A percentile compares a stretch with the other conserved stretches of the same genome.
Evolutionary conservation across 352 stramenopile species (phyloP).

Genomic region (Thalassiosira mediterranea): DNA sequence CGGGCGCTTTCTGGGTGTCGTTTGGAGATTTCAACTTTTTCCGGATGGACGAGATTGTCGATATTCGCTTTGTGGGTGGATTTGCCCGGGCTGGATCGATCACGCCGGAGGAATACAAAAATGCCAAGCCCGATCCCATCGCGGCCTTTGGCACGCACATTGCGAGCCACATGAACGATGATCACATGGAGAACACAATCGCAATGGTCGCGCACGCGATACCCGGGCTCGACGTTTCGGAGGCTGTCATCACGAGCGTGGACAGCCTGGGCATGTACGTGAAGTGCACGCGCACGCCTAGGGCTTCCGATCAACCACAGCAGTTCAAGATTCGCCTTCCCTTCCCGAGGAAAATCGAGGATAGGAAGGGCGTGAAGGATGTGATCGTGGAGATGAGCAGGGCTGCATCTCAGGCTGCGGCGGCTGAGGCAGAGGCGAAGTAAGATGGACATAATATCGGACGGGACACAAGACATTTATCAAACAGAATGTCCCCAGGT

Average conservation of each 20-base stretch:
- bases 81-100: conserved; percentile 82
- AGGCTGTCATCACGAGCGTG: conserved; percentile 79
- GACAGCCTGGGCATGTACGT: conserved; percentile 85
- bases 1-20: conserved; percentile 81
- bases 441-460: conserved; percentile 10
- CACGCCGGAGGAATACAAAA: conserved; percentile 74
- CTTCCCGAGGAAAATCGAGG: conserved; percentile 70
- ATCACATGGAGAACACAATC: conserved; percentile 80
- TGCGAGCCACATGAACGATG: conserved; percentile 85
- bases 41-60: conserved; percentile 74
- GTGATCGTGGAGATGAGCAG: conserved; percentile 84
- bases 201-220: conserved; percentile 78
- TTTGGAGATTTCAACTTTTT: conserved; percentile 86
- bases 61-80: conserved; percentile 83
- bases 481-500: neutral
- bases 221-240: conserved; percentile 69
- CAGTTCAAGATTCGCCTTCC: conserved; percentile 83
- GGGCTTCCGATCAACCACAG: conserved; percentile 69
- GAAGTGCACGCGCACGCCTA: conserved; percentile 75
- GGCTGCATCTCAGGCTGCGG: conserved; percentile 26
- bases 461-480: no score
- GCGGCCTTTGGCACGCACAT: conserved; percentile 68
- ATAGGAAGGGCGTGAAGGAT: conserved; percentile 79
- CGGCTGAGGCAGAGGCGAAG: conserved; percentile 9
- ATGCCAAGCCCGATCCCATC: conserved; percentile 73